Conservation (phyloP, 176 grass and related monocot species). For the Stipa capillata region DNA sequence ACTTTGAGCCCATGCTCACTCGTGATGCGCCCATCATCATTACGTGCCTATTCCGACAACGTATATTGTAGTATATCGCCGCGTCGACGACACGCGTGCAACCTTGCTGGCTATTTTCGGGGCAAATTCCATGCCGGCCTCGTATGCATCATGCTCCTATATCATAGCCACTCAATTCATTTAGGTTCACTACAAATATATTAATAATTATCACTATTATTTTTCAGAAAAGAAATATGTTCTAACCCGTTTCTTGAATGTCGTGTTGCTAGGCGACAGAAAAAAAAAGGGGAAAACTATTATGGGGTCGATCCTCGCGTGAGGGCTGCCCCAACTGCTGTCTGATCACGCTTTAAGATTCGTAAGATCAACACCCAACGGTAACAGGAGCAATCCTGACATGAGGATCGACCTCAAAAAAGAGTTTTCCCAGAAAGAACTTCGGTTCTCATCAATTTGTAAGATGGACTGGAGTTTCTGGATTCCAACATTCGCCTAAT, state of each 20-base stretch:
- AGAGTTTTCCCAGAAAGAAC: no score
- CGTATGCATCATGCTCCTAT: background rate
- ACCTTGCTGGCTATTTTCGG: background rate
- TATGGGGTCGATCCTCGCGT: no score
- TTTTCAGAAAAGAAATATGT: background rate
- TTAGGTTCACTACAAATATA: background rate
- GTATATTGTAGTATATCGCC: background rate
- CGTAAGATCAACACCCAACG: no score
- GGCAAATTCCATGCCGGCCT: slow-evolving; percentile 7
- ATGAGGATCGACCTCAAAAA: background rate
- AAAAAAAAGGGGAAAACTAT: background rate
- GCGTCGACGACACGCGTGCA: slow-evolving; percentile 21
- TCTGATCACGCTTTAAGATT: no score
- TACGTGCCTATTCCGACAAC: background rate
- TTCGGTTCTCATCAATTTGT: background rate
- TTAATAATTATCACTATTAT: no score
- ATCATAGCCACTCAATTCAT: background rate
- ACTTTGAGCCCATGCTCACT: background rate
- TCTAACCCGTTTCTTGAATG: background rate
- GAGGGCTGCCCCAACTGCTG: no score
- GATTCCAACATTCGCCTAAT: no score
- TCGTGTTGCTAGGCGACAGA: background rate
- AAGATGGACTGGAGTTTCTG: no score
- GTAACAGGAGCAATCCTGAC: no score
- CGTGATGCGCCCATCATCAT: background rate